phyloP scores from a whole-genome alignment of 768 basidiomycete genomes.

The Macrolepiota dolichaula region DNA sequence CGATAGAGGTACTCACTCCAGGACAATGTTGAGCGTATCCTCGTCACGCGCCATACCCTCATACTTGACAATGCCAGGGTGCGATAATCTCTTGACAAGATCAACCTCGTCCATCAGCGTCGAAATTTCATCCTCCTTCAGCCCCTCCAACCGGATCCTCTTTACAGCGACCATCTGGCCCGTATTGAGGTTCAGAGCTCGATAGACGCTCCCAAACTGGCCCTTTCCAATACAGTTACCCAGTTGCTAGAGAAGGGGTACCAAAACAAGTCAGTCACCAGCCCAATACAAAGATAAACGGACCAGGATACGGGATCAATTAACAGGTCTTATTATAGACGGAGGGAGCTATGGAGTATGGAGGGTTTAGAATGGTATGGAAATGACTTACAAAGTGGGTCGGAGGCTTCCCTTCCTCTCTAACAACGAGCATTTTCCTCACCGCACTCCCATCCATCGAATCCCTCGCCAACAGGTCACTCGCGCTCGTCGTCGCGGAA shows the following conservation, averaged over 20 bases:
- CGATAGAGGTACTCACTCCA: slow-evolving; percentile 67
- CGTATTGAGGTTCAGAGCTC: slow-evolving; percentile 88
- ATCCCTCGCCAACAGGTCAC: slow-evolving; percentile 61
- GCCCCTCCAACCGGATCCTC: slow-evolving; percentile 84
- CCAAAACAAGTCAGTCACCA: slow-evolving; percentile 4
- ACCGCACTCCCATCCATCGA: slow-evolving; percentile 62
- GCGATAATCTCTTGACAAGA: slow-evolving; percentile 83
- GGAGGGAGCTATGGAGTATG: slow-evolving; percentile 6
- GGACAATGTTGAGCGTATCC: slow-evolving; percentile 85
- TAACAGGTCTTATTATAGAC: background rate
- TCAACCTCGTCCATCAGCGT: slow-evolving; percentile 95
- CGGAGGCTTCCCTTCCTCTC: slow-evolving; percentile 77
- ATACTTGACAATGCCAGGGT: slow-evolving; percentile 97
- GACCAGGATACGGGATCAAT: slow-evolving; percentile 11
- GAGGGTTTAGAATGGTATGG: background rate
- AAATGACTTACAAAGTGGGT: slow-evolving; percentile 72
- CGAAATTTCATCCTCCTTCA: slow-evolving; percentile 86
- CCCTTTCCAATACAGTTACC: slow-evolving; percentile 97
- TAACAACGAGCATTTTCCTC: slow-evolving; percentile 68
- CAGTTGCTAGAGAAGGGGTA: slow-evolving; percentile 65
- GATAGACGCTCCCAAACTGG: slow-evolving; percentile 95
- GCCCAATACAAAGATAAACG: slow-evolving; percentile 10
- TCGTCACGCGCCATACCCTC: slow-evolving; percentile 93
- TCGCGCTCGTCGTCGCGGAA: slow-evolving; percentile 53
- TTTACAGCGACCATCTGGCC: slow-evolving; percentile 99